phyloP scores from a whole-genome alignment of 2,329 filamentous ascomycete species.

The Botryosphaeria dothidea region DNA sequence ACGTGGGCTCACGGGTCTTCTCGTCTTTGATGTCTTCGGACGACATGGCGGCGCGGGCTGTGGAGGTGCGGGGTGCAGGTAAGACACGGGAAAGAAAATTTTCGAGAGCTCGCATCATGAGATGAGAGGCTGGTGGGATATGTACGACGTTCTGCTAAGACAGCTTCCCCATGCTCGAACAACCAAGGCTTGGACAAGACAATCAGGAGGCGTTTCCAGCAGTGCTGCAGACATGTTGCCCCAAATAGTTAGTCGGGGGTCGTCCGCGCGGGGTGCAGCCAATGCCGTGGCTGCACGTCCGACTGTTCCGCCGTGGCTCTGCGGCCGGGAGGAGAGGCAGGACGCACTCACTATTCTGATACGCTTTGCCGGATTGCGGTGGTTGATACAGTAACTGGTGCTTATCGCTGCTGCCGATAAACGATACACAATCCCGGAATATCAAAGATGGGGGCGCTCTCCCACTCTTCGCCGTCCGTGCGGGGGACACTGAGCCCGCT shows the following conservation, averaged over 20 bases:
- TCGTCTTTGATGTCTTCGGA: slow-evolving; percentile 12
- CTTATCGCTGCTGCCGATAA: slow-evolving; percentile 1
- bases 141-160: not conserved
- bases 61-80: not conserved
- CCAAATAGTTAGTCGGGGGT: not conserved
- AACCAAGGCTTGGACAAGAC: not conserved
- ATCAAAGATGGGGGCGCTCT: slow-evolving; percentile 4
- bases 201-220: not conserved
- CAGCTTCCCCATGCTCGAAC: not conserved
- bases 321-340: not conserved
- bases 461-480: slow-evolving; percentile 12
- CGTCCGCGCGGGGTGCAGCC: not conserved
- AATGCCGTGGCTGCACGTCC: not conserved
- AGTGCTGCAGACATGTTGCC: not conserved
- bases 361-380: not conserved
- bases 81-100: not conserved
- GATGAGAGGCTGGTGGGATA: not conserved
- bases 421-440: not conserved
- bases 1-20: not conserved
- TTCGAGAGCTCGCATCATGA: too few species aligned
- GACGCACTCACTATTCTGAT: not conserved
- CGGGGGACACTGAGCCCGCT: not conserved
- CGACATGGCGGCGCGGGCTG: not conserved
- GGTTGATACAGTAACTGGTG: not conserved
- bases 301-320: not conserved